Base-by-base conservation (phyloP, 805 yeast genomes). In the Cyberlindnera meyerae region DNA sequence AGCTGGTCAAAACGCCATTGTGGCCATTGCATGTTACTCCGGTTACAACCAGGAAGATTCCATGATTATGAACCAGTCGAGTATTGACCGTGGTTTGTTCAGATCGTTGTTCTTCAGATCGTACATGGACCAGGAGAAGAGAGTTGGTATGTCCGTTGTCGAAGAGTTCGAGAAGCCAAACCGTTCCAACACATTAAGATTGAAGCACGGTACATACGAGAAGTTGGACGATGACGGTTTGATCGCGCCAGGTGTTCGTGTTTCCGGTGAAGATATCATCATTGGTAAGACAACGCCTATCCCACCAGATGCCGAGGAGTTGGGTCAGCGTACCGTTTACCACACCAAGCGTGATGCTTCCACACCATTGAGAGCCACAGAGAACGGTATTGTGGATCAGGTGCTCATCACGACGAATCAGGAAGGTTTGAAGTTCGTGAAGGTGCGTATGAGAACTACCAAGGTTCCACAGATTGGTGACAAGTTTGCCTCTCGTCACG, bases 21-120 rank as follows among this genome's bases (percentile, higher is more conserved):
- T 93, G 31, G 98, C 98, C 20, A 93, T 93, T 72, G 77, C 95
- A 29, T 93, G 98, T 75, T 93, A 93, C 66, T 85, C 96, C 28
- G 98, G 98, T 58, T 93, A 93, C 66, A 93, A 93, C 65, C 98
- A 93, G 73, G 98, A 93, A 82, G 98, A 93, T 82, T 93, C 98
- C 28, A 87, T 93, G 93, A 93, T 93, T 69, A 93, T 93, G 98
- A 93, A 93, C 63, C 98, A 93, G 70, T 82, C 95, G 9, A 85
- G 96, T 25, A 93, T 93, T 58, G 98, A 93, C 63, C 74, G 97
- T 57, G 98, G 98, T 39, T 69, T 93, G 54, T 93, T 93, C 73
- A 73, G 99, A 65, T 88, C 97, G 9, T 71, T 93, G 58, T 93
- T 90, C 68, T 93, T 89, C 73, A 76, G 98, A 62, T 86, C 97